Conservation (phyloP, 495 filamentous ascomycete genomes). For the Astrothelium subdiscretum region DNA sequence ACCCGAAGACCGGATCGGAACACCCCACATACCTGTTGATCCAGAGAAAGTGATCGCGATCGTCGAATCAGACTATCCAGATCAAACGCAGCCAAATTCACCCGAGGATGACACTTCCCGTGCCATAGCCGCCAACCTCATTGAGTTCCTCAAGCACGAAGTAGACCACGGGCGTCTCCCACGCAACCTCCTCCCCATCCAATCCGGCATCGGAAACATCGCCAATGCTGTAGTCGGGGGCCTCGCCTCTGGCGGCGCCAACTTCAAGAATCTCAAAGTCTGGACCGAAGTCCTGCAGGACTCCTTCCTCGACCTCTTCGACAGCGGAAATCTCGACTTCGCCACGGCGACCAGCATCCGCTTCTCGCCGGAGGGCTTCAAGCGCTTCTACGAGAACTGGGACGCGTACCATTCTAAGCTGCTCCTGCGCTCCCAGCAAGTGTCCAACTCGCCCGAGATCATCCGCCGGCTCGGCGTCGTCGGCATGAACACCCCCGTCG, state of each 20-base stretch:
- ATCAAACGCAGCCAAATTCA: constrained; percentile 66
- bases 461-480: constrained; percentile 80
- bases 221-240: constrained; percentile 88
- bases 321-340: constrained; percentile 80
- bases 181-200: constrained; percentile 65
- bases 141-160: constrained; percentile 79
- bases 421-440: constrained; percentile 74
- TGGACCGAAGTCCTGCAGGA: constrained; percentile 95
- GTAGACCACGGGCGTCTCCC: constrained; percentile 68
- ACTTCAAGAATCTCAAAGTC: constrained; percentile 79
- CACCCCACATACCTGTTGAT: constrained; percentile 74
- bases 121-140: constrained; percentile 67
- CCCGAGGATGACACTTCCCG: constrained; percentile 62
- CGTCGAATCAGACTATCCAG: constrained; percentile 73
- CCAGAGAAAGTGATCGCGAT: constrained; percentile 79
- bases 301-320: constrained; percentile 88
- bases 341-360: constrained; percentile 85
- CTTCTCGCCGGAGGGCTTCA: constrained; percentile 84
- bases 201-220: constrained; percentile 89
- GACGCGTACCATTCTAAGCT: constrained; percentile 71
- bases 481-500: constrained; percentile 92
- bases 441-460: constrained; percentile 91
- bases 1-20: constrained; percentile 70
- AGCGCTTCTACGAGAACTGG: constrained; percentile 84
- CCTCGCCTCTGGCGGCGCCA: constrained; percentile 52